Evolutionary conservation across 306 rosid species (phyloP), one percentile per base, ranked within the genome.

Genomic region (Pueraria montana): DNA sequence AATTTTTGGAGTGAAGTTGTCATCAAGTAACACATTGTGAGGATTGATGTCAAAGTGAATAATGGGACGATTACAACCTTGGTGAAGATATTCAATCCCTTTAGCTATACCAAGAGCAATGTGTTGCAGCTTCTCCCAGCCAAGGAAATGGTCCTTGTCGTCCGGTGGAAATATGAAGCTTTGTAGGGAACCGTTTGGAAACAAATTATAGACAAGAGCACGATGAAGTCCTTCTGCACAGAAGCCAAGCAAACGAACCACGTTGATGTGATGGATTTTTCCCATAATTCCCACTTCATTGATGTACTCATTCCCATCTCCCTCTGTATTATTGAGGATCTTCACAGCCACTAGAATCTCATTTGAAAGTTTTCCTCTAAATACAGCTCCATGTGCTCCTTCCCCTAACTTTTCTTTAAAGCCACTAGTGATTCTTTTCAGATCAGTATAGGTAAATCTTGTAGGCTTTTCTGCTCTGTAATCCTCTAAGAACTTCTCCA

Each of bases 11-110:
- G 42, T 30, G 5, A 63, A 63, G 11, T 14, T 63, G 42, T 27
- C 4, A 1, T 62, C 68, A 12, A 62, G 38, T 62, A 62, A 27
- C 68, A 62, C 68, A 2, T 62, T 62, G 10, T 27, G 40, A 26
- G 68, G 68, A 24, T 62, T 62, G 40, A 62, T 62, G 40, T 62
- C 68, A 27, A 62, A 62, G 40, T 62, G 68, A 27, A 62, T 12
- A 27, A 62, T 62, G 11, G 38, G 68, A 4, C 11, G 68, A 26
- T 62, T 62, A 14, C 68, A 26, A 62, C 68, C 68, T 62, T 26
- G 68, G 13, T 62, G 68, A 62, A 62, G 68, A 62, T 62, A 62
- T 18, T 62, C 68, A 24, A 62, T 62, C 20, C 68, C 68, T 27
- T 62, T 62, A 27, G 68, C 40, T 62, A 62, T 62, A 12, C 68